phyloP scores from a whole-genome alignment of 2,329 filamentous ascomycete species.

The Diaporthe sp. region DNA sequence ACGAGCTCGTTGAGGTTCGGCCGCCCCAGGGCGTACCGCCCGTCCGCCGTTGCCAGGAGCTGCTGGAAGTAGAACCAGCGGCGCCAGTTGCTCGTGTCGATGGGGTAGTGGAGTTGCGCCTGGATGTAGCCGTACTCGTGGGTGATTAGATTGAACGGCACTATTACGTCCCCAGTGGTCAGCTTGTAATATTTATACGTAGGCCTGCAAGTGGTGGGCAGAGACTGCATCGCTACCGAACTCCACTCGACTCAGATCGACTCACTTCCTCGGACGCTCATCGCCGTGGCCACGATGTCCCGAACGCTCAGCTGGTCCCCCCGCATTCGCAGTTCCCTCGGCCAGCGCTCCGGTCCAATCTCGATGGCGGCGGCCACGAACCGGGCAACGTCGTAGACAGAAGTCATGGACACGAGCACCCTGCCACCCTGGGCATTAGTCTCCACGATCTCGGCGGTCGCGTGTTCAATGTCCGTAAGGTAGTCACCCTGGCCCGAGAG shows the following conservation, averaged over 20 bases:
- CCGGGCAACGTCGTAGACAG: conserved; percentile 76
- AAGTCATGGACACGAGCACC: conserved; percentile 75
- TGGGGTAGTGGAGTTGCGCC: conserved; percentile 56
- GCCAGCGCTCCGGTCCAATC: conserved; percentile 72
- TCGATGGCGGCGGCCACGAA: conserved; percentile 79
- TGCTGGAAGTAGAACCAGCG: conserved; percentile 69
- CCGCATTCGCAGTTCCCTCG: conserved; percentile 75
- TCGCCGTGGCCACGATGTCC: conserved; percentile 66
- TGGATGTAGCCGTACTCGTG: conserved; percentile 56
- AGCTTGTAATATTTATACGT: conserved; percentile 33
- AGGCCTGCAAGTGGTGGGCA: background rate
- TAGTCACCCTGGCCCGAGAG: conserved; percentile 72
- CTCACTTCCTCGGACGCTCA: conserved; percentile 63
- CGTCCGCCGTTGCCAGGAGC: conserved; percentile 76
- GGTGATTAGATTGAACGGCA: conserved; percentile 53
- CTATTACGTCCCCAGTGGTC: conserved; percentile 46
- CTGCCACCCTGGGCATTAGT: conserved; percentile 62
- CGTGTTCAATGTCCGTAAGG: conserved; percentile 71
- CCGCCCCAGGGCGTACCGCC: conserved; percentile 73
- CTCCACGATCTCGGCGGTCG: conserved; percentile 71
- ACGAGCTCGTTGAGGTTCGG: conserved; percentile 70
- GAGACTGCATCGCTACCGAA: background rate
- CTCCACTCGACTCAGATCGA: conserved; percentile 12
- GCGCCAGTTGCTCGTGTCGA: conserved; percentile 60
- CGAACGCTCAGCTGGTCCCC: conserved; percentile 74